A percentile compares a stretch with the other conserved stretches of the same genome.
Evolutionary conservation across 805 yeast species (phyloP).

Genomic region (Yarrowia sp.): DNA sequence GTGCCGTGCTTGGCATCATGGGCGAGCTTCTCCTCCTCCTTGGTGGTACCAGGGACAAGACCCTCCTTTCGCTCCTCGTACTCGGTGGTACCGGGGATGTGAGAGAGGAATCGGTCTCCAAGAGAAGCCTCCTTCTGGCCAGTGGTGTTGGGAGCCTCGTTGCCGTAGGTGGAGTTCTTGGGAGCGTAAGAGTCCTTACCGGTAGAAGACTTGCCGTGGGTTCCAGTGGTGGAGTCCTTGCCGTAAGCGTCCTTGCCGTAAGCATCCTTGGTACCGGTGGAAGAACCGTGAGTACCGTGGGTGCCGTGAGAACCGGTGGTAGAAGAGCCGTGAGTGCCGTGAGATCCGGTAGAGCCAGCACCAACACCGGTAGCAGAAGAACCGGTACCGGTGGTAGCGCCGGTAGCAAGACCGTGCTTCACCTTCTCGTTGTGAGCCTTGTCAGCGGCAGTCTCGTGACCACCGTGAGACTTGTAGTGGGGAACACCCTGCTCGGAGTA

Average conservation of each 20-base stretch:
- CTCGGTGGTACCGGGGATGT: constrained; percentile 24
- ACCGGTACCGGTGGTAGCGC: neutral
- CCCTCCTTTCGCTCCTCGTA: constrained; percentile 27
- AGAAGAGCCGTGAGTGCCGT: constrained; percentile 7
- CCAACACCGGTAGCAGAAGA: neutral
- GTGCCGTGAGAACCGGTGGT: neutral
- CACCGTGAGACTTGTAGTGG: constrained; percentile 20
- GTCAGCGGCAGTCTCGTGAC: neutral
- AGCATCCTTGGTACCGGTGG: neutral
- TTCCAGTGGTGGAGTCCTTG: neutral
- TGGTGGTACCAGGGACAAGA: neutral
- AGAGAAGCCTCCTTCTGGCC: constrained; percentile 1
- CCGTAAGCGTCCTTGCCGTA: constrained; percentile 2
- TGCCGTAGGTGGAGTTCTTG: no score
- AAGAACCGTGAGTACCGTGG: neutral
- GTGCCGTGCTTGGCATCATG: constrained; percentile 4
- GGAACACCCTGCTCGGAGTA: constrained; percentile 20
- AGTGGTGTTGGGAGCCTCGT: neutral
- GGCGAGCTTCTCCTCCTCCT: constrained; percentile 7
- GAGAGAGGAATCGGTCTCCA: constrained; percentile 1
- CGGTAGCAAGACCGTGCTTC: neutral
- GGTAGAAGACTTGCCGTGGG: neutral
- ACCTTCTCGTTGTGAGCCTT: constrained; percentile 18
- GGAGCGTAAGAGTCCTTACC: neutral
- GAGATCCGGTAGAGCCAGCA: neutral